These are phyloP conservation scores for Rhypophila decipiens DNA, from an alignment of 495 filamentous ascomycete genomes.

Conservation along the genomic window DNA sequence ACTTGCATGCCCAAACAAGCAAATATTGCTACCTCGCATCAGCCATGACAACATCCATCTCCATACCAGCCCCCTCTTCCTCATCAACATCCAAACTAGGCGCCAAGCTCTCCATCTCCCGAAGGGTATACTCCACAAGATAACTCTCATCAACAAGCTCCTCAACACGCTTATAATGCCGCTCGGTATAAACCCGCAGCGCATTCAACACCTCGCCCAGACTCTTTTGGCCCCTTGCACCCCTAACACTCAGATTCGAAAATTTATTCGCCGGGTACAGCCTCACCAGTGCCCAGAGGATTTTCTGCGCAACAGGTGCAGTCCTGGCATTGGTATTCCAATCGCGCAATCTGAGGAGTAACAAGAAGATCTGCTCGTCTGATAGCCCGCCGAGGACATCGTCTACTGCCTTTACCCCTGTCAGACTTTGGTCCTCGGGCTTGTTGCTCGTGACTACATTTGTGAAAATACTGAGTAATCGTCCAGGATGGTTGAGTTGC, in stretches of 20 bases:
- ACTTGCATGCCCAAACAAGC: background rate
- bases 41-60: constrained; percentile 37
- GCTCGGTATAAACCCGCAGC: constrained; percentile 79
- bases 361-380: constrained; percentile 71
- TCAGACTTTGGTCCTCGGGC: constrained; percentile 57
- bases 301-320: constrained; percentile 75
- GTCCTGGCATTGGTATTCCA: constrained; percentile 96
- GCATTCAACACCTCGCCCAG: constrained; percentile 78
- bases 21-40: constrained; percentile 16
- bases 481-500: constrained; percentile 84
- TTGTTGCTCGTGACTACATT: constrained; percentile 61
- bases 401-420: constrained; percentile 74
- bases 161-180: constrained; percentile 82
- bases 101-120: constrained; percentile 80
- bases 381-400: constrained; percentile 72
- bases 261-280: constrained; percentile 70
- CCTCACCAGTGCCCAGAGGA: constrained; percentile 73
- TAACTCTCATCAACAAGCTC: constrained; percentile 92
- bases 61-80: too few relatives aligned
- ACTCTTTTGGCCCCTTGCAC: constrained; percentile 58
- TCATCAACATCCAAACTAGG: constrained; percentile 28
- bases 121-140: constrained; percentile 83
- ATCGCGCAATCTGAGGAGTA: constrained; percentile 76
- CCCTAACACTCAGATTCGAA: constrained; percentile 49
- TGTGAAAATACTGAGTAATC: constrained; percentile 76